Base-by-base conservation (phyloP, 768 basidiomycete species). In the Amanita thiersii region DNA sequence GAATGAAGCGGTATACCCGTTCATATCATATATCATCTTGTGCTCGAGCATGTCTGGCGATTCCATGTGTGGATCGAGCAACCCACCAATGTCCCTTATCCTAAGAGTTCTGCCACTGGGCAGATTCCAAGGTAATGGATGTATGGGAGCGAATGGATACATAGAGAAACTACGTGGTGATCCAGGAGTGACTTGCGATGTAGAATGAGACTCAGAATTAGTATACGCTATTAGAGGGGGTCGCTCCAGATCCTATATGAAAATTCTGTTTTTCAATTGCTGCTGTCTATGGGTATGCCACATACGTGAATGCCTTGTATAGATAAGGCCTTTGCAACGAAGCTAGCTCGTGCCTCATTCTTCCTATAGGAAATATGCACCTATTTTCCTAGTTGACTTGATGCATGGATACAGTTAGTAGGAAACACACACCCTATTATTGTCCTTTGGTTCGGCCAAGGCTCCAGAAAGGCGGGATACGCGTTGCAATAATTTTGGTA, bases 381-480 rank as follows among this genome's bases (percentile, higher is more conserved):
- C 82, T 86, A 44, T 25, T 31, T 23, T 32, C 11, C 23, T 3
- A 2, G 11, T 2, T 35, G 14, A 37, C 7, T 12, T 11, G n/a
- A 19, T 37, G 25, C 14, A 12, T 14, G 5, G 12, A 25, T 14
- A 34, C 5, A 7, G 18, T 25, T 37, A 4, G 12, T 15, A 15
- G 17, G 18, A 2, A 12, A 15, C 23, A 36, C 35, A 9, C 19
- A 43, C 42, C 42, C 18, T 29, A 3, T 28, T 14, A 7, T 37
- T 37, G 8, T 43, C 69, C 19, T 66, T 51, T 44, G 68, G 69
- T 53, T 84, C 79, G 3, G 78, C 56, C 48, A 79, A 78, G 3
- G 79, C 84, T 32, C 75, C 77, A 5, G 81, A 69, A 14, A 75
- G 43, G 39, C 81, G 77, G n/a, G 86, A 88, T 45, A 88, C 75